Conservation (phyloP, 148 eudicot genomes). For the Dysphania ambrosioides region DNA sequence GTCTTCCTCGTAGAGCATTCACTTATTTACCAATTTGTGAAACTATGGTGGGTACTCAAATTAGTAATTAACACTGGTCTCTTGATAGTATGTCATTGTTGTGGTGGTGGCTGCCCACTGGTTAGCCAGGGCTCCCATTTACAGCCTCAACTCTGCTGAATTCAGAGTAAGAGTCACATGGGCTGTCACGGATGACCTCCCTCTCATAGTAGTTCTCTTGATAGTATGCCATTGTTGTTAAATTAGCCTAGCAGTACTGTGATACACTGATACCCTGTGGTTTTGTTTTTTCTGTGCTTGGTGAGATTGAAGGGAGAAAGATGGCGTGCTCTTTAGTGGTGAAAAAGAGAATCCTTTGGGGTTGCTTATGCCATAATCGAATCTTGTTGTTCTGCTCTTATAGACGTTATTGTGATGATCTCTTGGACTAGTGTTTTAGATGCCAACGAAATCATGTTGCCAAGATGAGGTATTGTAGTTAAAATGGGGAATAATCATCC, state of each 20-base stretch:
- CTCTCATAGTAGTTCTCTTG: slow-evolving; percentile 22
- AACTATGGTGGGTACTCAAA: not conserved
- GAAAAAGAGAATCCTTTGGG: slow-evolving; percentile 1
- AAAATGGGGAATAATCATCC: not conserved
- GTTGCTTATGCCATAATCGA: not conserved
- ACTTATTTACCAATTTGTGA: not conserved
- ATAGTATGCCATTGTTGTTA: slow-evolving; percentile 21
- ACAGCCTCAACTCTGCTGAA: slow-evolving; percentile 21
- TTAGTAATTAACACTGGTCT: too few relatives aligned
- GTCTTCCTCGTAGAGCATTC: not conserved
- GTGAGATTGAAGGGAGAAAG: slow-evolving; percentile 8
- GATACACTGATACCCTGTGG: not conserved
- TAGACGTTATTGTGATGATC: not conserved
- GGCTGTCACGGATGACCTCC: slow-evolving; percentile 24
- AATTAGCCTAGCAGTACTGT: not conserved
- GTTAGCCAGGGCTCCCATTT: slow-evolving; percentile 17
- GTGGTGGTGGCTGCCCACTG: slow-evolving; percentile 23
- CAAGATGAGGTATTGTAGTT: slow-evolving; percentile 1
- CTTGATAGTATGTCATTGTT: too few relatives aligned
- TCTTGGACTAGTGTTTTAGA: not conserved
- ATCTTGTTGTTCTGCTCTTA: not conserved
- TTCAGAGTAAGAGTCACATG: slow-evolving; percentile 31
- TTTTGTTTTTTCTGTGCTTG: slow-evolving; percentile 13
- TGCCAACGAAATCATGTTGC: not conserved
- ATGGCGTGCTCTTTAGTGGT: slow-evolving; percentile 24